phyloP scores from a whole-genome alignment of 768 basidiomycete genomes.

The Lentinula guzmanii region DNA sequence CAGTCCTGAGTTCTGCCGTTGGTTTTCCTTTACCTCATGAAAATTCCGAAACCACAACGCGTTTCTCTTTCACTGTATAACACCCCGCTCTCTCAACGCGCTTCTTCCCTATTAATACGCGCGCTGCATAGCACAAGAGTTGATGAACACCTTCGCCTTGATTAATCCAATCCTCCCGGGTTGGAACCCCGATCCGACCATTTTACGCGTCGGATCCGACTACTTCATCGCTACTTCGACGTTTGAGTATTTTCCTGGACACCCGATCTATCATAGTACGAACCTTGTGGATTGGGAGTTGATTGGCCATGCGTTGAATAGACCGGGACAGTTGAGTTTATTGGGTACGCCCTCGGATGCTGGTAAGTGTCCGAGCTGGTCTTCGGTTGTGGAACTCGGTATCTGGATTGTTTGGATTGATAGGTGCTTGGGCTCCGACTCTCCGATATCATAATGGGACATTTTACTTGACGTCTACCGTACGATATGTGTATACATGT shows the following conservation, averaged over 20 bases:
- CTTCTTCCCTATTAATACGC: background rate
- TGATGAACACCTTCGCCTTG: constrained; percentile 2
- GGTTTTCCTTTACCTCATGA: too few species aligned
- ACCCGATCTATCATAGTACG: constrained; percentile 36
- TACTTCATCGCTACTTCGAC: constrained; percentile 34
- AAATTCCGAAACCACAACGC: too few species aligned
- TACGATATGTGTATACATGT: constrained; percentile 34
- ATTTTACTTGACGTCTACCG: constrained; percentile 29
- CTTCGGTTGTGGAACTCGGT: background rate
- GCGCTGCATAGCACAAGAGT: background rate
- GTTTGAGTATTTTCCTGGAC: constrained; percentile 35
- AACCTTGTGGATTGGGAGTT: constrained; percentile 28
- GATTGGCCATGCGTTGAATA: constrained; percentile 30
- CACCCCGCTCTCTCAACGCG: background rate
- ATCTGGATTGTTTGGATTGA: constrained; percentile 11
- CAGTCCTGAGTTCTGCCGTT: too few species aligned
- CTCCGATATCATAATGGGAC: constrained; percentile 28
- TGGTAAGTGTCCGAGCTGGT: constrained; percentile 13
- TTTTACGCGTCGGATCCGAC: constrained; percentile 30
- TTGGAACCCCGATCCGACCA: constrained; percentile 35
- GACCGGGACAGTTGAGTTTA: constrained; percentile 27
- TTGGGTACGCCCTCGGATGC: constrained; percentile 33
- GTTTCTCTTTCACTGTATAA: too few species aligned
- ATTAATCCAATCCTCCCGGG: constrained; percentile 33
- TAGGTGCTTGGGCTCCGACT: constrained; percentile 26